A percentile compares a stretch with the other conserved stretches of the same genome.
Evolutionary conservation across 2,329 filamentous ascomycete genomes (phyloP).

Genomic region (Emergomyces orientalis): DNA sequence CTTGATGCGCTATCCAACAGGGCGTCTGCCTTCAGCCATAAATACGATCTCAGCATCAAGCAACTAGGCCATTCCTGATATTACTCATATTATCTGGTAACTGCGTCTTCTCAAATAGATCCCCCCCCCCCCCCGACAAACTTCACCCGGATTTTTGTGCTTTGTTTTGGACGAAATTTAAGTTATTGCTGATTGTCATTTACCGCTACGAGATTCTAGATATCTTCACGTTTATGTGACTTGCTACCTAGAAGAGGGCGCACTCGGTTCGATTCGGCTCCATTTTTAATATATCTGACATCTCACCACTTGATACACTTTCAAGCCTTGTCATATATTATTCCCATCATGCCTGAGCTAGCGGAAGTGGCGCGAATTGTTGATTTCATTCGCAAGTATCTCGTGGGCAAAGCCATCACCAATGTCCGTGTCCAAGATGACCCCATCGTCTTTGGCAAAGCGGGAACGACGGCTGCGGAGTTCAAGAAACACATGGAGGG

Average conservation of each 20-base stretch:
- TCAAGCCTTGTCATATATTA: background rate
- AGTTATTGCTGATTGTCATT: background rate
- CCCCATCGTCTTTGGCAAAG: slow-evolving; percentile 80
- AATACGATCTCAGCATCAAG: background rate
- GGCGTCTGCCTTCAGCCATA: background rate
- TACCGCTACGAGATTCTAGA: background rate
- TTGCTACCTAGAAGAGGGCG: background rate
- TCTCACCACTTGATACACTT: background rate
- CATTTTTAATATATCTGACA: background rate
- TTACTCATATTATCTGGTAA: background rate
- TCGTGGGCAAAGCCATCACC: slow-evolving; percentile 73
- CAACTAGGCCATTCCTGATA: background rate
- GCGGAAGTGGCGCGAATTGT: slow-evolving; percentile 70
- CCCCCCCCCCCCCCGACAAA: background rate
- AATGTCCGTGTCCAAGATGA: slow-evolving; percentile 67
- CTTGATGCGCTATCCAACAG: background rate
- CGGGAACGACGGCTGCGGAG: slow-evolving; percentile 64
- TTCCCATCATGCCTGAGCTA: slow-evolving; percentile 39
- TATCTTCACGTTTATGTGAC: background rate
- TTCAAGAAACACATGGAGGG: slow-evolving; percentile 67
- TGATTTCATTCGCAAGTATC: slow-evolving; percentile 69
- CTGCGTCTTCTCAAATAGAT: background rate
- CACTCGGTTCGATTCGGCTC: background rate
- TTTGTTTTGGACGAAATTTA: background rate
- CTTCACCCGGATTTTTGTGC: background rate